phyloP scores from a whole-genome alignment of 2,329 filamentous ascomycete species.

The Talaromyces rugulosus region DNA sequence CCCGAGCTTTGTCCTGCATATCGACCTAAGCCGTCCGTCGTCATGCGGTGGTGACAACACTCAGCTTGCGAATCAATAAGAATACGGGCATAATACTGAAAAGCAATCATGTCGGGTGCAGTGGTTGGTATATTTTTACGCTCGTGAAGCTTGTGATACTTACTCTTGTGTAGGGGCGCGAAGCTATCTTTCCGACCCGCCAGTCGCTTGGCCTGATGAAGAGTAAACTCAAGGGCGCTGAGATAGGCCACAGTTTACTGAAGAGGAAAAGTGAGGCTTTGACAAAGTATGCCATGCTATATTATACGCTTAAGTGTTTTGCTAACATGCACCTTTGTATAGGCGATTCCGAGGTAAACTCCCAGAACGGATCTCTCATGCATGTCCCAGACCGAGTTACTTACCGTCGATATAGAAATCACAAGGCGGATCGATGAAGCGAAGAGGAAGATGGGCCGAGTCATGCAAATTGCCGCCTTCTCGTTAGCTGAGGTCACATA shows the following conservation, averaged over 20 bases:
- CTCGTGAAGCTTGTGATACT: conserved; percentile 17
- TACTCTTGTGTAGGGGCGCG: conserved; percentile 65
- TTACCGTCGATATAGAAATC: conserved; percentile 62
- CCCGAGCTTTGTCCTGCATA: conserved; percentile 17
- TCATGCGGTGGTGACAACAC: conserved; percentile 10
- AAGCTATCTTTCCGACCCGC: conserved; percentile 95
- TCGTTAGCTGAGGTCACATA: conserved; percentile 97
- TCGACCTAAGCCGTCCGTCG: conserved; percentile 9
- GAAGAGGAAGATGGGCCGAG: conserved; percentile 97
- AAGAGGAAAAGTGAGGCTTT: conserved; percentile 98
- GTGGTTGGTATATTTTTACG: conserved; percentile 27
- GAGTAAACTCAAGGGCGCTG: conserved; percentile 89
- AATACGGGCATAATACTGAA: conserved; percentile 10
- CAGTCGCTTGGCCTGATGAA: conserved; percentile 98
- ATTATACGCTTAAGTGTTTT: background rate
- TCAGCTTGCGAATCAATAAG: background rate
- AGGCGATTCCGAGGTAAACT: conserved; percentile 81
- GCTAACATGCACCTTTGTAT: conserved; percentile 23
- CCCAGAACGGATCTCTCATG: conserved; percentile 18
- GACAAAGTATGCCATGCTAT: conserved; percentile 67
- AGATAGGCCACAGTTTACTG: conserved; percentile 86
- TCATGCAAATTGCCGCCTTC: conserved; percentile 99
- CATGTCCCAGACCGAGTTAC: conserved; percentile 14
- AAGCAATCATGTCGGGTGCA: conserved; percentile 39
- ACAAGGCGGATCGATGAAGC: conserved; percentile 96